Base-by-base conservation (phyloP, 495 filamentous ascomycete genomes). In the Clavariopsis aquatica region DNA sequence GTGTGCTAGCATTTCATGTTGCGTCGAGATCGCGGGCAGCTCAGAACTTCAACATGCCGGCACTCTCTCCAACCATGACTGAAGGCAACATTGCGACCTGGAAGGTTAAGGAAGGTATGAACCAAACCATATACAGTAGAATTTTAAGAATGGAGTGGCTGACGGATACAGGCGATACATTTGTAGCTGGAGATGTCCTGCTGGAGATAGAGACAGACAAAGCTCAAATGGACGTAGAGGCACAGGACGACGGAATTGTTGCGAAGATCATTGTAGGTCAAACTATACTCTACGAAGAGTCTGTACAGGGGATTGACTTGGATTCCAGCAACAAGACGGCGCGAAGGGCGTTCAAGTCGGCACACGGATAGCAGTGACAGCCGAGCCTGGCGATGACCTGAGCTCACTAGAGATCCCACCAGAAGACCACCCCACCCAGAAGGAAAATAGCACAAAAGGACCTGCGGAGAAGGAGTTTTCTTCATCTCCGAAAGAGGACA, bases 191-290 rank as follows among this genome's bases (percentile, higher is more conserved):
- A 36, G 90, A 93, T 74, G 90, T 92, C 23, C 78, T 93, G 13
- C 81, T 93, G 31, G 90, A 93, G 74, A 91, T 93, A 72, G 90
- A 93, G 77, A 93, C 90, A 27, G 90, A 93, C 75, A 93, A 93
- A 78, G 90, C 90, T 20, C 87, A 88, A 41, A 93, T 93, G 88
- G 90, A 93, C 64, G 90, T 93, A n/a, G 90, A 93, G 75, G 90
- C 90, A 19, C 89, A 90, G 75, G 90, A 93, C 38, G 88, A 92
- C 64, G 90, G 90, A 20, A 79, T 89, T 63, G 69, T 93, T 73
- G 84, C 89, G 52, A 93, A 92, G 80, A 90, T 93, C 66, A 83
- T 84, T 45, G 79, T 81, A 73, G 23, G 62, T 65, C 7, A 17
- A 19, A 27, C 4, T 52, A 4, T 23, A 20, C 20, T 7, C 38